Evolutionary conservation across 371 early-diverging fungal species (phyloP).

Genomic region (Syncephalastrum sp.): DNA sequence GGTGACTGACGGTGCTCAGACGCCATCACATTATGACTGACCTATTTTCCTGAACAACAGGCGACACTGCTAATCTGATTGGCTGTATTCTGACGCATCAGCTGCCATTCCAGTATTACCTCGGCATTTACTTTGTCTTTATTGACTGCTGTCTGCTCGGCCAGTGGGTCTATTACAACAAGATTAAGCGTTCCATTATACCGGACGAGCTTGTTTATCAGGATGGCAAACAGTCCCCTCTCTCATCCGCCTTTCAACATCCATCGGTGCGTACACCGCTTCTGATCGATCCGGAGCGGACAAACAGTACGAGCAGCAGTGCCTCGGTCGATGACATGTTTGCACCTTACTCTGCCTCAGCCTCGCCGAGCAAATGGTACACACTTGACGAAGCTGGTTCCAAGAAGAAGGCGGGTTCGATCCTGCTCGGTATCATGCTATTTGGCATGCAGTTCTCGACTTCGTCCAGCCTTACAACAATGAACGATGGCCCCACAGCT

Average conservation of each 20-base stretch:
- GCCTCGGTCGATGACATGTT: slow-evolving; percentile 22
- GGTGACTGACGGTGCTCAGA: slow-evolving; percentile 3
- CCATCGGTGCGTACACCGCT: slow-evolving; percentile 36
- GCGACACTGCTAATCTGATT: slow-evolving; percentile 68
- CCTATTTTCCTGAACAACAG: slow-evolving; percentile 23
- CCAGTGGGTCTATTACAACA: slow-evolving; percentile 45
- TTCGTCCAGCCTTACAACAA: not conserved
- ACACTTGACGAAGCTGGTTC: slow-evolving; percentile 20
- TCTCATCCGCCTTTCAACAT: slow-evolving; percentile 30
- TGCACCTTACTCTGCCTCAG: slow-evolving; percentile 41
- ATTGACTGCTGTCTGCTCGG: slow-evolving; percentile 37
- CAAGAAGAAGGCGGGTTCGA: slow-evolving; percentile 7
- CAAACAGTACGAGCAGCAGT: not conserved
- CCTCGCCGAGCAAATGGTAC: slow-evolving; percentile 51
- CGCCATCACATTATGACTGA: not conserved
- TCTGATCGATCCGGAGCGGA: slow-evolving; percentile 21
- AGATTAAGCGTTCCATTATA: slow-evolving; percentile 9
- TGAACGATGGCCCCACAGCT: too few relatives aligned
- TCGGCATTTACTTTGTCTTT: slow-evolving; percentile 44
- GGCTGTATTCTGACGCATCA: slow-evolving; percentile 72
- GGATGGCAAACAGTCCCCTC: slow-evolving; percentile 3
- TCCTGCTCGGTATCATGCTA: slow-evolving; percentile 14
- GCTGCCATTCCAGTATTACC: slow-evolving; percentile 70
- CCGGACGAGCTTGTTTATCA: slow-evolving; percentile 4
- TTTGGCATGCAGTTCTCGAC: slow-evolving; percentile 13